These are phyloP conservation scores for Aspergillus spinulosporus DNA, from an alignment of 2,329 filamentous ascomycete genomes.

Conservation along the genomic window DNA sequence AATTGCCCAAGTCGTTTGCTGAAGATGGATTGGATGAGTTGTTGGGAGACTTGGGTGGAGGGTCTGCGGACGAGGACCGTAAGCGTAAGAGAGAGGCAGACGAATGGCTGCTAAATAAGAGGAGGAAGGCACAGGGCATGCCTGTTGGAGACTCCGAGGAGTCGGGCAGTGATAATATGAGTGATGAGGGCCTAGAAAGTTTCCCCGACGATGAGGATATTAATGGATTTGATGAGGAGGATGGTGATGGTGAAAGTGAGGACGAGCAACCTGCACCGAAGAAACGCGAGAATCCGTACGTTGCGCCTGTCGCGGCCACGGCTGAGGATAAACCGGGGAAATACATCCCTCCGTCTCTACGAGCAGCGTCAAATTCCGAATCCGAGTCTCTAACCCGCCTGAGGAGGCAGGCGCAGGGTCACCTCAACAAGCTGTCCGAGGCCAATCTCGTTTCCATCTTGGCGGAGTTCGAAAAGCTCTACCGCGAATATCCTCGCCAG, in stretches of 20 bases:
- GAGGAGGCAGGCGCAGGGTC: slow-evolving; percentile 77
- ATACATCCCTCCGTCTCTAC: slow-evolving; percentile 86
- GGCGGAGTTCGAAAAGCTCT: slow-evolving; percentile 77
- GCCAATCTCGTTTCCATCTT: slow-evolving; percentile 84
- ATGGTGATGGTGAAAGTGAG: slow-evolving; percentile 40
- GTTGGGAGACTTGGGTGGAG: slow-evolving; percentile 65
- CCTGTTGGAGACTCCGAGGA: slow-evolving; percentile 29
- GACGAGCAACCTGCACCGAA: slow-evolving; percentile 44
- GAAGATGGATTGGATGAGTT: slow-evolving; percentile 83
- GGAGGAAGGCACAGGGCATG: slow-evolving; percentile 51
- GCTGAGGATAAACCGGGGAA: slow-evolving; percentile 56
- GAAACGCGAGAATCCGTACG: slow-evolving; percentile 80
- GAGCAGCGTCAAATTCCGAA: slow-evolving; percentile 63
- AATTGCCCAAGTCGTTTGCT: slow-evolving; percentile 69
- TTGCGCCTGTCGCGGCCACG: slow-evolving; percentile 62
- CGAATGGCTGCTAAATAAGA: slow-evolving; percentile 60
- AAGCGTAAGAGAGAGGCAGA: slow-evolving; percentile 65
- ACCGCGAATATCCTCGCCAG: slow-evolving; percentile 80
- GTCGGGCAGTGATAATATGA: slow-evolving; percentile 26
- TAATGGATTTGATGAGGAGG: slow-evolving; percentile 25
- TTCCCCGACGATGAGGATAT: slow-evolving; percentile 29
- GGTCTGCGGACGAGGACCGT: slow-evolving; percentile 51
- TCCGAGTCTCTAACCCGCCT: slow-evolving; percentile 68
- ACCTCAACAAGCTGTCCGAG: slow-evolving; percentile 90
- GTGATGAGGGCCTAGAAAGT: slow-evolving; percentile 31